Evolutionary conservation across 495 filamentous ascomycete species (phyloP).

Genomic region (Neurospora tetrasperma): DNA sequence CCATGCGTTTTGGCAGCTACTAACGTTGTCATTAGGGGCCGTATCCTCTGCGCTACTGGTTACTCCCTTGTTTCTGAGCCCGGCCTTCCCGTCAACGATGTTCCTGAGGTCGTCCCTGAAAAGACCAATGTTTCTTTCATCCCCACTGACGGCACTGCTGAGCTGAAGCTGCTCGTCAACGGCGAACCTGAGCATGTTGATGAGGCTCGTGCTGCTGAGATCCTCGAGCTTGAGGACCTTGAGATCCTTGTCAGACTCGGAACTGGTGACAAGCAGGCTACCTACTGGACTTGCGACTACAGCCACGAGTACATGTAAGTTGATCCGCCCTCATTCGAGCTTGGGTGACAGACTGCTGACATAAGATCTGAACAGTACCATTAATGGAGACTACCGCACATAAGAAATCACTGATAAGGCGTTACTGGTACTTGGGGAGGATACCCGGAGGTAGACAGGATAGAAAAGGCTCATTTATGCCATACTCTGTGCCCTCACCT

Average conservation of each 20-base stretch:
- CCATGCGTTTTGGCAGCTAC: neutral
- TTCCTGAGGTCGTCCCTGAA: slow-evolving; percentile 60
- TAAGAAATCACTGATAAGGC: slow-evolving; percentile 20
- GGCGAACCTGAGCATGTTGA: slow-evolving; percentile 92
- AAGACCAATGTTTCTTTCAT: slow-evolving; percentile 87
- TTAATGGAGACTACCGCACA: slow-evolving; percentile 86
- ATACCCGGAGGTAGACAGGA: neutral
- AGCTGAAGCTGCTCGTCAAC: slow-evolving; percentile 75
- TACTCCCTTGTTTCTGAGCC: slow-evolving; percentile 67
- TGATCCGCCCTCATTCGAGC: neutral
- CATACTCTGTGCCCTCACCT: neutral
- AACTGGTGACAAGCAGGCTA: slow-evolving; percentile 60
- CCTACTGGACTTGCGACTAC: slow-evolving; percentile 95
- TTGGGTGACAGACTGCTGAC: slow-evolving; percentile 6
- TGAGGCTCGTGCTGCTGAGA: slow-evolving; percentile 65
- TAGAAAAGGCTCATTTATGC: neutral
- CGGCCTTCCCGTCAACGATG: slow-evolving; percentile 43
- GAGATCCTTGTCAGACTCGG: slow-evolving; percentile 72
- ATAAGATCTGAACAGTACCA: slow-evolving; percentile 42
- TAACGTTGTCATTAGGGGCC: slow-evolving; percentile 41
- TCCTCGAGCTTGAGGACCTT: slow-evolving; percentile 76
- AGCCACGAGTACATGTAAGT: slow-evolving; percentile 82
- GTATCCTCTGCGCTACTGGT: slow-evolving; percentile 89
- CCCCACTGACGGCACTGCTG: slow-evolving; percentile 69
- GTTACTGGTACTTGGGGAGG: neutral